These are phyloP conservation scores for Leishmania tropica DNA, from an alignment of 208 protist species.

Conservation along the genomic window DNA sequence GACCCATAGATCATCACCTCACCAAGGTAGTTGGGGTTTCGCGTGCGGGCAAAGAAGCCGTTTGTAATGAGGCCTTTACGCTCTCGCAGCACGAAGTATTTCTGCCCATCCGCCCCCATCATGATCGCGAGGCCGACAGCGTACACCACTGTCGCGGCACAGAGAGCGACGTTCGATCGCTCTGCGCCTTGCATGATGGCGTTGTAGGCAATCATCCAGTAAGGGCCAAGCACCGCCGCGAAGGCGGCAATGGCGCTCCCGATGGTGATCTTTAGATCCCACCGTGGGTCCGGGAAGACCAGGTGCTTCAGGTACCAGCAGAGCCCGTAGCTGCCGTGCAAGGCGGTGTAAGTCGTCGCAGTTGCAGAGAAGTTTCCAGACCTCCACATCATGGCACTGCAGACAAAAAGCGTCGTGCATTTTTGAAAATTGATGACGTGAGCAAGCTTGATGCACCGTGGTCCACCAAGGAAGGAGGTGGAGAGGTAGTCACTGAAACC, in stretches of 20 bases:
- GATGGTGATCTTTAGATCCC: constrained; percentile 71
- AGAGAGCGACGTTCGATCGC: constrained; percentile 49
- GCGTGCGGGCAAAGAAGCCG: constrained; percentile 76
- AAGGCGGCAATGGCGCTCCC: constrained; percentile 50
- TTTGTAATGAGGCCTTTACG: constrained; percentile 79
- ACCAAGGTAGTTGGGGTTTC: constrained; percentile 90
- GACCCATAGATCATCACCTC: constrained; percentile 90
- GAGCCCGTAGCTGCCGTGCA: constrained; percentile 89
- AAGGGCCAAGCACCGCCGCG: constrained; percentile 63
- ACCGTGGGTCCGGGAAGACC: constrained; percentile 83
- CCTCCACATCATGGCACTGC: constrained; percentile 69
- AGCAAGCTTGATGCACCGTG: constrained; percentile 58
- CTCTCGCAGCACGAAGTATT: constrained; percentile 79
- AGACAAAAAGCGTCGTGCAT: constrained; percentile 66
- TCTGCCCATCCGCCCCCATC: constrained; percentile 81
- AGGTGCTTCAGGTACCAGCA: constrained; percentile 89
- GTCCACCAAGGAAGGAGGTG: constrained; percentile 59
- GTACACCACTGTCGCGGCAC: constrained; percentile 60
- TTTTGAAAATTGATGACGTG: constrained; percentile 90
- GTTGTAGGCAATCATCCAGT: constrained; percentile 87
- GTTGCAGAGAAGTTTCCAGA: constrained; percentile 77
- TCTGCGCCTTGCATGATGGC: constrained; percentile 58
- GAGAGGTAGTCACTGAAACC: constrained; percentile 44
- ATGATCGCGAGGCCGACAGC: constrained; percentile 69
- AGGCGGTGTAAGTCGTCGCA: constrained; percentile 79